phyloP scores from a whole-genome alignment of 2,329 filamentous ascomycete genomes.

The Hawksworthiomyces lignivorus region DNA sequence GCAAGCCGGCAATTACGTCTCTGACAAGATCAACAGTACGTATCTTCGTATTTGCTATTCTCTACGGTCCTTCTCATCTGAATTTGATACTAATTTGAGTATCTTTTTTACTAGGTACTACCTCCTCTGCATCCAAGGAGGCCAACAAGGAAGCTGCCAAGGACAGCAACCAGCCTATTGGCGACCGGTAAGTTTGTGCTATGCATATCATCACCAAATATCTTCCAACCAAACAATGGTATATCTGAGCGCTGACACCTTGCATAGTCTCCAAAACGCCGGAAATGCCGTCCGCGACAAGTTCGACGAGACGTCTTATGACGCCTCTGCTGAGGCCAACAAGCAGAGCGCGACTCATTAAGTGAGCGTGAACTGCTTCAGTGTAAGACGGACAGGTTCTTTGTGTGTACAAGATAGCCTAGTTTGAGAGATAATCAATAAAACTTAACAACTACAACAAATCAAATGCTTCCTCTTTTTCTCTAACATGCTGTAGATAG shows the following conservation, averaged over 20 bases:
- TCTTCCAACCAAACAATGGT: neutral
- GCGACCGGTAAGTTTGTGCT: slow-evolving; percentile 32
- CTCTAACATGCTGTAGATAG: too few species aligned
- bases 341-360: slow-evolving; percentile 32
- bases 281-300: slow-evolving; percentile 29
- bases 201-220: neutral
- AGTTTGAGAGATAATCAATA: neutral
- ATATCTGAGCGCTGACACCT: slow-evolving; percentile 9
- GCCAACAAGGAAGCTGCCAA: slow-evolving; percentile 54
- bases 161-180: slow-evolving; percentile 38
- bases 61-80: neutral
- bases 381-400: too few species aligned
- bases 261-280: slow-evolving; percentile 21
- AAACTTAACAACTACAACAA: neutral
- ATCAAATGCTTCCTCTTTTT: too few species aligned
- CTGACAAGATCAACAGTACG: slow-evolving; percentile 46
- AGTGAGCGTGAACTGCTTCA: too few species aligned
- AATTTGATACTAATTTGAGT: slow-evolving; percentile 15
- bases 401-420: too few species aligned
- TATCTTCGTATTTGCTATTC: too few species aligned
- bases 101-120: too few species aligned
- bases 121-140: slow-evolving; percentile 43
- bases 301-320: slow-evolving; percentile 23
- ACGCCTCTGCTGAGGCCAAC: slow-evolving; percentile 29
- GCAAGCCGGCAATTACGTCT: slow-evolving; percentile 53